Conservation (phyloP, 306 rosid genomes). For the Cucurbita argyrosperma region DNA sequence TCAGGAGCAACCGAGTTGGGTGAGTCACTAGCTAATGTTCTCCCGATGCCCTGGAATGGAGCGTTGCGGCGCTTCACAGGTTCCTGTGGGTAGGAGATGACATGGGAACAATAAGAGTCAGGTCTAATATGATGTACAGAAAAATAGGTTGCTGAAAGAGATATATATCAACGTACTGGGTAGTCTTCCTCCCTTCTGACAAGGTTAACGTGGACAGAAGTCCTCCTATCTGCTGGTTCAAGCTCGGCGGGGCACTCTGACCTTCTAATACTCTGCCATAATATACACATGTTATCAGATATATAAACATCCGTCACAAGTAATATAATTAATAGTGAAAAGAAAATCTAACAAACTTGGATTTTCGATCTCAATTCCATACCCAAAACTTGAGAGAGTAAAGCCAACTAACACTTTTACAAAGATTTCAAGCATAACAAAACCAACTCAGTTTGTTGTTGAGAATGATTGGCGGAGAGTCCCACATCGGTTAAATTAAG, state of each 20-base stretch:
- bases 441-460: neutral
- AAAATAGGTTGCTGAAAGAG: neutral
- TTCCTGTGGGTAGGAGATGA: slow-evolving; percentile 34
- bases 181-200: slow-evolving; percentile 57
- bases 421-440: neutral
- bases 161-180: slow-evolving; percentile 28
- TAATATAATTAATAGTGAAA: neutral
- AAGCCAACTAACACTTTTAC: neutral
- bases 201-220: slow-evolving; percentile 54
- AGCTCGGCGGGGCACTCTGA: slow-evolving; percentile 88
- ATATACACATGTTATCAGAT: slow-evolving; percentile 1
- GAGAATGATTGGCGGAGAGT: too few relatives aligned
- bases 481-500: too few relatives aligned
- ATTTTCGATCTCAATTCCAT: neutral
- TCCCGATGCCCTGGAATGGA: slow-evolving; percentile 76
- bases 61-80: slow-evolving; percentile 31
- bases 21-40: slow-evolving; percentile 57
- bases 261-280: slow-evolving; percentile 66
- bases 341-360: neutral
- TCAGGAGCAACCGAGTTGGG: slow-evolving; percentile 22
- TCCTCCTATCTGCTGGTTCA: slow-evolving; percentile 45
- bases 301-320: neutral
- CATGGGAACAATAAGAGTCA: neutral
- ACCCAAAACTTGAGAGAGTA: neutral
- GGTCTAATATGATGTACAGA: neutral